These are phyloP conservation scores for Fraxinus anomala DNA, from an alignment of 257 asterid genomes.

Conservation along the genomic window DNA sequence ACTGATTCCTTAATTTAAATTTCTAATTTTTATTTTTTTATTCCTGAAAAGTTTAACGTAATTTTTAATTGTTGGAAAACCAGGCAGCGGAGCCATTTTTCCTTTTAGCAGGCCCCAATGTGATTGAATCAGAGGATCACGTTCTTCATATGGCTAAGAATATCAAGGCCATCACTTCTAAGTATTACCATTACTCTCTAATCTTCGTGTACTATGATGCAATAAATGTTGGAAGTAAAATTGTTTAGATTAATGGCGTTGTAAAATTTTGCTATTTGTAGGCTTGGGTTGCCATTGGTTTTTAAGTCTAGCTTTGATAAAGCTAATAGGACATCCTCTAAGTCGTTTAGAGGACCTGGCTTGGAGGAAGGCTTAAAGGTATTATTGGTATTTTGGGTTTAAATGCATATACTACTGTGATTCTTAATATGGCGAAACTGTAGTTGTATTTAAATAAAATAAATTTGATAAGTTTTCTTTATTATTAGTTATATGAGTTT, in stretches of 20 bases:
- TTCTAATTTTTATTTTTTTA: not conserved
- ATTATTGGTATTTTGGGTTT: not conserved
- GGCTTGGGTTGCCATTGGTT: constrained; percentile 70
- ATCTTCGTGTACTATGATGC: not conserved
- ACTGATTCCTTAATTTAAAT: not conserved
- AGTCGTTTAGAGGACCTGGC: constrained; percentile 93
- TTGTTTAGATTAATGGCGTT: not conserved
- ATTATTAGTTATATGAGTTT: not conserved
- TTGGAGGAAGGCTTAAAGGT: constrained; percentile 77
- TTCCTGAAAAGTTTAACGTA: not conserved
- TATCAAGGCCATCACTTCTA: constrained; percentile 56
- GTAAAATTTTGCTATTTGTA: constrained; percentile 18
- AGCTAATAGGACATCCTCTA: constrained; percentile 85
- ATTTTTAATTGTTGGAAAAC: constrained; percentile 1
- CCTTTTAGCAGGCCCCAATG: constrained; percentile 91
- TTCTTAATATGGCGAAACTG: not conserved
- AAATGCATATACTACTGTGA: not conserved
- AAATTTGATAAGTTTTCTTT: not conserved
- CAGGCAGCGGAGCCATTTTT: constrained; percentile 89
- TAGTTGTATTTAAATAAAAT: not conserved
- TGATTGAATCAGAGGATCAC: constrained; percentile 87
- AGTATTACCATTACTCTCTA: constrained; percentile 32
- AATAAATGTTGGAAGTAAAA: not conserved
- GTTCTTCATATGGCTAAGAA: constrained; percentile 77
- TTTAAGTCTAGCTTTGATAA: constrained; percentile 91